These are phyloP conservation scores for Pisolithus microcarpus DNA, from an alignment of 768 basidiomycete genomes.

Conservation along the genomic window DNA sequence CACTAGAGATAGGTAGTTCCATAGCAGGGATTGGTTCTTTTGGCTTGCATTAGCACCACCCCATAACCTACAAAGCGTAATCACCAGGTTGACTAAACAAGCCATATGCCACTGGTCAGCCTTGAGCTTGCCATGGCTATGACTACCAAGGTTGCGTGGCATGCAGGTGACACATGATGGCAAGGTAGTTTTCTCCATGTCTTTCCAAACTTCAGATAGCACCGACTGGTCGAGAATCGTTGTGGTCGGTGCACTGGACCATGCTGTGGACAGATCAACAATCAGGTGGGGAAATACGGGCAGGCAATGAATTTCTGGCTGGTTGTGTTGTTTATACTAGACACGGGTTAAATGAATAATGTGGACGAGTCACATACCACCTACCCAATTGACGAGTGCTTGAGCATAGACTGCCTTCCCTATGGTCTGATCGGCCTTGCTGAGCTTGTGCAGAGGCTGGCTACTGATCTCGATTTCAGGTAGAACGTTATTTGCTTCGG, in stretches of 20 bases:
- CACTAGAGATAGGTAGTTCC: not conserved
- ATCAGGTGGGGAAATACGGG: not conserved
- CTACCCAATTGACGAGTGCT: too few species aligned
- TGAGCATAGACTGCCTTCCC: too few species aligned
- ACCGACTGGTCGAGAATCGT: not conserved
- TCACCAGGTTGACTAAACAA: constrained; percentile 19
- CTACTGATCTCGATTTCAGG: too few species aligned
- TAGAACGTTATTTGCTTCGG: not conserved
- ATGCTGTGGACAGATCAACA: not conserved
- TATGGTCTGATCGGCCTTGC: too few species aligned
- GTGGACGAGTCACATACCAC: too few species aligned
- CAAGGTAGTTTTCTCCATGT: constrained; percentile 7
- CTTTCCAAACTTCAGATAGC: constrained; percentile 2
- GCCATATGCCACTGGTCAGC: constrained; percentile 20
- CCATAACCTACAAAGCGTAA: constrained; percentile 28
- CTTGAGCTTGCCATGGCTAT: constrained; percentile 28
- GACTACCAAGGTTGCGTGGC: constrained; percentile 27
- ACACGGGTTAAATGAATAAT: too few species aligned
- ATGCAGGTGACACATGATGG: constrained; percentile 17
- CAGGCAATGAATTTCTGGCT: not conserved
- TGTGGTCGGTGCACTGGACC: not conserved
- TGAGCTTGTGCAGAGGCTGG: too few species aligned
- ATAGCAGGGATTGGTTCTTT: not conserved
- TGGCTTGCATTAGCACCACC: not conserved
- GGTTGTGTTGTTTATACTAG: not conserved